Conservation (phyloP, 495 filamentous ascomycete genomes). For the Apiosordaria backusii region DNA sequence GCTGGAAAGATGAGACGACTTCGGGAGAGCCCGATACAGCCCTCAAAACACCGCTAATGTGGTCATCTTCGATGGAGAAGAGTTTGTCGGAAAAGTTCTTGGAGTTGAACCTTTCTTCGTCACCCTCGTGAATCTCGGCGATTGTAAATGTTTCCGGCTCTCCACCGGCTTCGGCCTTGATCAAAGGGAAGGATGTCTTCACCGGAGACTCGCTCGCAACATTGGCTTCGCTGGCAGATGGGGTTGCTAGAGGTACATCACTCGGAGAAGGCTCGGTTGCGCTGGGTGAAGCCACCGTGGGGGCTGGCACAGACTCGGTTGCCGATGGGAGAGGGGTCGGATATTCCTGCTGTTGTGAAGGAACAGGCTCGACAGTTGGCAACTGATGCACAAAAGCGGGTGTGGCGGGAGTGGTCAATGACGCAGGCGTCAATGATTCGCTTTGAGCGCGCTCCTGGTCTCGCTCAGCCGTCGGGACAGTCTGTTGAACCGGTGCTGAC, state of each 20-base stretch:
- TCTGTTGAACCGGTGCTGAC: neutral
- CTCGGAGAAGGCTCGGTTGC: neutral
- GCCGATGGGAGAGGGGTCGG: conserved; percentile 5
- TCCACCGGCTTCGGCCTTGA: conserved; percentile 5
- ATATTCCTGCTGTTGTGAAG: neutral
- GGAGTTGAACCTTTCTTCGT: neutral
- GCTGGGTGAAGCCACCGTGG: neutral
- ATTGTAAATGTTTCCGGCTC: neutral
- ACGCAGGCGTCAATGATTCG: neutral
- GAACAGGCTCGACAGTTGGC: conserved; percentile 2
- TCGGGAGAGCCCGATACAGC: conserved; percentile 8
- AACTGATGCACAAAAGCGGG: neutral
- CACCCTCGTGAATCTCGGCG: neutral
- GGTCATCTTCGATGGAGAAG: conserved; percentile 15
- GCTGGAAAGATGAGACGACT: conserved; percentile 7
- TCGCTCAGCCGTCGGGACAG: neutral
- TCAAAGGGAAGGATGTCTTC: neutral
- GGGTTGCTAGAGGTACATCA: conserved; percentile 18
- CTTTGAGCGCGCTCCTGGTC: neutral
- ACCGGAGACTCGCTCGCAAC: conserved; percentile 17
- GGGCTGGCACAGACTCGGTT: neutral
- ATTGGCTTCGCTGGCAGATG: conserved; percentile 16
- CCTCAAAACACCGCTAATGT: conserved; percentile 12
- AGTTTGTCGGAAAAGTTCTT: conserved; percentile 4
- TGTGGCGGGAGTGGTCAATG: neutral